A percentile compares a stretch with the other conserved stretches of the same genome.
phyloP scores from a whole-genome alignment of 768 basidiomycete species.

The Suillus sp. region DNA sequence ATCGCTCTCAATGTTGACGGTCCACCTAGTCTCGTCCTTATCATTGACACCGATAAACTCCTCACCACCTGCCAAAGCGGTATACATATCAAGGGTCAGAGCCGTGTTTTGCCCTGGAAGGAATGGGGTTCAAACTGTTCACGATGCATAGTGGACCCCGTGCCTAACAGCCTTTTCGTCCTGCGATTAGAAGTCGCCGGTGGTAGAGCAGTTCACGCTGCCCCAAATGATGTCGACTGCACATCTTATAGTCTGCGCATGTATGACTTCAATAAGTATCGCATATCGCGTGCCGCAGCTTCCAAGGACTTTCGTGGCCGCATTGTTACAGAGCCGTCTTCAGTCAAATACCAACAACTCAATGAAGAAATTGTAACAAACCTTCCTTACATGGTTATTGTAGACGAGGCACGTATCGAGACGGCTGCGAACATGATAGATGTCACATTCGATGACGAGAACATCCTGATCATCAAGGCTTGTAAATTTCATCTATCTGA shows the following conservation, averaged over 20 bases:
- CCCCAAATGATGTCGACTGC: background rate
- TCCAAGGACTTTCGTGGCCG: background rate
- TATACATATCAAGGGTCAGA: background rate
- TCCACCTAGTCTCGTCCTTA: background rate
- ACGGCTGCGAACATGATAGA: background rate
- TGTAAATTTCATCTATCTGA: background rate
- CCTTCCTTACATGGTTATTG: slow-evolving; percentile 3
- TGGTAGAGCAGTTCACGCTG: background rate
- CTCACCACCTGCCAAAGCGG: background rate
- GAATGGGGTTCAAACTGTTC: slow-evolving; percentile 6
- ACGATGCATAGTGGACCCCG: background rate
- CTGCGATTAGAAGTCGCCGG: slow-evolving; percentile 3
- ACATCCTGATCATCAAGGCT: slow-evolving; percentile 2
- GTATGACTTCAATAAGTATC: slow-evolving; percentile 4
- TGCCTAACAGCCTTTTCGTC: background rate
- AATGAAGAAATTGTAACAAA: background rate
- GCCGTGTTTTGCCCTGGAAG: background rate
- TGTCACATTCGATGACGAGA: slow-evolving; percentile 4
- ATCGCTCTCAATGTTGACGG: slow-evolving; percentile 2
- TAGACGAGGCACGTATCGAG: background rate
- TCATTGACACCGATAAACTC: background rate
- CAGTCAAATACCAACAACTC: background rate
- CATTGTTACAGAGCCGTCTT: slow-evolving; percentile 2
- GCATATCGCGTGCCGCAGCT: slow-evolving; percentile 5
- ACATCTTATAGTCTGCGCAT: background rate